These are phyloP conservation scores for Corchorus capsularis DNA, from an alignment of 345 rosid species.

Conservation along the genomic window DNA sequence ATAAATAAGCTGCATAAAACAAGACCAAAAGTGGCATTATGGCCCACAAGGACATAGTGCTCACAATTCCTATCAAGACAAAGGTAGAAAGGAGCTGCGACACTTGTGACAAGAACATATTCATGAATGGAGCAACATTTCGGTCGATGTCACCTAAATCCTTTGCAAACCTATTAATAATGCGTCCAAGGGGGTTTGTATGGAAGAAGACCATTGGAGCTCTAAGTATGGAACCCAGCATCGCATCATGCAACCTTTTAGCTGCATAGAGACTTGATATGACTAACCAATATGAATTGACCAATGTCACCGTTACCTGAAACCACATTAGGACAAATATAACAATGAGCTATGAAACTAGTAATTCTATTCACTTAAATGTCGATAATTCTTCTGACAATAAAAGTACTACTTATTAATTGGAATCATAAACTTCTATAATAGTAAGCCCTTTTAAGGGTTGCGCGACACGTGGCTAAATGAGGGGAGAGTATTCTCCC, in stretches of 20 bases:
- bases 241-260: conserved; percentile 83
- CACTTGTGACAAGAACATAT: conserved; percentile 83
- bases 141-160: conserved; percentile 96
- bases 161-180: conserved; percentile 96
- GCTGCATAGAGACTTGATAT: conserved; percentile 89
- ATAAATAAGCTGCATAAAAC: conserved; percentile 88
- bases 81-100: conserved; percentile 93
- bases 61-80: conserved; percentile 90
- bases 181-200: conserved; percentile 92
- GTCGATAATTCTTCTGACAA: conserved; percentile 2
- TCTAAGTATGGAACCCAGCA: conserved; percentile 87
- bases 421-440: not conserved
- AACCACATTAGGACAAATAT: conserved; percentile 19
- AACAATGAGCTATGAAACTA: not conserved
- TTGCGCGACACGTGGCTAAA: no score
- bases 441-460: no score
- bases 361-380: not conserved
- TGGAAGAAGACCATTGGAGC: conserved; percentile 99
- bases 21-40: conserved; percentile 92
- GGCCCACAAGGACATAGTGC: conserved; percentile 98
- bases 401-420: not conserved
- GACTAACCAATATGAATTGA: conserved; percentile 91
- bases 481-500: no score
- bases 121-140: conserved; percentile 64
- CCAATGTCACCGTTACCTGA: conserved; percentile 79